Percentiles rank a stretch among this genome's conserved stretches.
These are phyloP conservation scores for Brassica incana DNA, from an alignment of 345 rosid genomes.

Conservation along the genomic window DNA sequence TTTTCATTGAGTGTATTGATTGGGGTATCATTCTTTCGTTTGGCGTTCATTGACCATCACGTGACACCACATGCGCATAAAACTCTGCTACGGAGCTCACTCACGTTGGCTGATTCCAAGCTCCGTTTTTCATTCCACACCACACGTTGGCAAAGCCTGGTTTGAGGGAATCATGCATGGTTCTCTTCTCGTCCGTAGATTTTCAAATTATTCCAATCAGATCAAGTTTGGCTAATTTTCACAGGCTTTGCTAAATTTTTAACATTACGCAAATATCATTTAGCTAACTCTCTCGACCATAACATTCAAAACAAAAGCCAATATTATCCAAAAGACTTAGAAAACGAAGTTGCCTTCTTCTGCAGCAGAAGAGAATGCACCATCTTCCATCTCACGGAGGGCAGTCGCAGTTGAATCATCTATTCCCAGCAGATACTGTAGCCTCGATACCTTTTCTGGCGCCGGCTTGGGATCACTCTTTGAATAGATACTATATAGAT, in stretches of 20 bases:
- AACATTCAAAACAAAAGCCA: constrained; percentile 3
- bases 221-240: constrained; percentile 27
- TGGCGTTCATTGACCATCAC: constrained; percentile 15
- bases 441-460: constrained; percentile 67
- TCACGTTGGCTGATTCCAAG: background rate
- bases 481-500: constrained; percentile 63
- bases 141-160: background rate
- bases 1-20: background rate
- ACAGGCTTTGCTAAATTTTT: constrained; percentile 3
- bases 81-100: background rate
- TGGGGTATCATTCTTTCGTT: background rate
- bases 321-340: background rate
- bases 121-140: background rate
- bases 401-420: constrained; percentile 69
- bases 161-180: background rate
- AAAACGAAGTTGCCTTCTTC: constrained; percentile 72
- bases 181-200: background rate
- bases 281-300: background rate
- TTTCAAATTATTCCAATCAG: constrained; percentile 16
- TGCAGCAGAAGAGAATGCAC: constrained; percentile 39
- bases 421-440: constrained; percentile 81
- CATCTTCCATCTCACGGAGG: constrained; percentile 60
- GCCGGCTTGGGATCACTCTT: constrained; percentile 65
- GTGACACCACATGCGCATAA: constrained; percentile 26
- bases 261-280: background rate